These are phyloP conservation scores for Hyphodiscus sp. DNA, from an alignment of 2,329 filamentous ascomycete species.

Conservation along the genomic window DNA sequence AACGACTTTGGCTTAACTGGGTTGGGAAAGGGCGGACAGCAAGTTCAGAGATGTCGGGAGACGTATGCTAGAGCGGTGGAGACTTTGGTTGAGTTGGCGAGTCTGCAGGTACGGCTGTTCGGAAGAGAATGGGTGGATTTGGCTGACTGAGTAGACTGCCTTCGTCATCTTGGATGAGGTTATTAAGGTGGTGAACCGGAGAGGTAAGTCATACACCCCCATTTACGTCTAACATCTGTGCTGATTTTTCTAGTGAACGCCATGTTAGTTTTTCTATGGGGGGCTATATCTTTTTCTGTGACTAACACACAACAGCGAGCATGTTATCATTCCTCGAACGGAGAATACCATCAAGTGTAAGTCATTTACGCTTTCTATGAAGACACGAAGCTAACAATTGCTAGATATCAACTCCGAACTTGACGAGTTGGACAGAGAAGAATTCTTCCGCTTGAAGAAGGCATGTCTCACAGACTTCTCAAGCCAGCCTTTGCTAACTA, in stretches of 20 bases:
- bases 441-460: conserved; percentile 97
- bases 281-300: neutral
- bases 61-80: conserved; percentile 95
- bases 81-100: conserved; percentile 89
- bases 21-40: conserved; percentile 92
- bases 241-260: conserved; percentile 64
- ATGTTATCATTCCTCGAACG: conserved; percentile 94
- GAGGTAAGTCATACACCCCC: conserved; percentile 51
- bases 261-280: conserved; percentile 55
- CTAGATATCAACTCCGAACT: conserved; percentile 94
- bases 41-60: conserved; percentile 90
- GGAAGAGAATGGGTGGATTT: neutral
- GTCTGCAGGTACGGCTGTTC: conserved; percentile 59
- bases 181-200: conserved; percentile 96
- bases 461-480: conserved; percentile 23
- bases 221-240: conserved; percentile 5
- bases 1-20: conserved; percentile 96
- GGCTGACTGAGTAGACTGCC: conserved; percentile 55
- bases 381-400: neutral
- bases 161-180: conserved; percentile 98
- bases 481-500: conserved; percentile 1
- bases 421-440: conserved; percentile 93
- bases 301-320: conserved; percentile 49
- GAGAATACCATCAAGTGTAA: conserved; percentile 98
- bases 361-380: conserved; percentile 22